Percentiles rank a stretch among this genome's conserved stretches.
phyloP scores from a whole-genome alignment of 1,284 basidiomycete species.

The Melampsora larici-populina region DNA sequence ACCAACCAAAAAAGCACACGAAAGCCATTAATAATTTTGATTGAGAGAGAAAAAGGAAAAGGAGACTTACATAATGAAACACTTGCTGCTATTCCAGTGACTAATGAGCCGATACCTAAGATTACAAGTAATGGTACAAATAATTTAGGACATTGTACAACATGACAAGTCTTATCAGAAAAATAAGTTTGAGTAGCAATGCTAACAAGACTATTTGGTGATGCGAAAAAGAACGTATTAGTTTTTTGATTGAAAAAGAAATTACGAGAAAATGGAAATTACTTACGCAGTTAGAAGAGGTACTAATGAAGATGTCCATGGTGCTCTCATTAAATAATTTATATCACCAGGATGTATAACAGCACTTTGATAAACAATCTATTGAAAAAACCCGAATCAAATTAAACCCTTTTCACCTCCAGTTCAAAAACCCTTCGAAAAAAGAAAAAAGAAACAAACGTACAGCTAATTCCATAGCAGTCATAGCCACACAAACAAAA shows the following conservation, averaged over 20 bases:
- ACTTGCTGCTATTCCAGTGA: conserved; percentile 25
- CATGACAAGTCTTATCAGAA: conserved; percentile 25
- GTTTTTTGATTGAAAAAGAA: no score
- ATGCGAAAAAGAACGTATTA: no score
- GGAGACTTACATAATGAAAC: conserved; percentile 22
- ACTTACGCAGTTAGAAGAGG: conserved; percentile 28
- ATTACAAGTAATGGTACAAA: conserved; percentile 20
- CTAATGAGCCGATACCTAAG: conserved; percentile 23
- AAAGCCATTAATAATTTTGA: no score
- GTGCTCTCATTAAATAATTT: background rate
- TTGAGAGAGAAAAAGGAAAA: background rate
- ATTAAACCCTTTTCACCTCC: no score
- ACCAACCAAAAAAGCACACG: no score
- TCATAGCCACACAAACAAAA: conserved; percentile 32
- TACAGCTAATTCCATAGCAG: conserved; percentile 37
- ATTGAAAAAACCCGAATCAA: conserved; percentile 2
- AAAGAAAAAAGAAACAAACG: background rate
- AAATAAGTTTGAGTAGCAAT: conserved; percentile 35
- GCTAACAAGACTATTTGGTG: conserved; percentile 40
- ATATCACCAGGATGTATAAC: conserved; percentile 13
- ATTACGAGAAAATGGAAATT: background rate
- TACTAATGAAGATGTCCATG: conserved; percentile 38
- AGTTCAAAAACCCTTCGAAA: no score
- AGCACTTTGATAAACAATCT: conserved; percentile 41
- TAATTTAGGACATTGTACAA: conserved; percentile 12